Evolutionary conservation across 2,329 filamentous ascomycete species (phyloP).

Genomic region (Diplodia seriata): DNA sequence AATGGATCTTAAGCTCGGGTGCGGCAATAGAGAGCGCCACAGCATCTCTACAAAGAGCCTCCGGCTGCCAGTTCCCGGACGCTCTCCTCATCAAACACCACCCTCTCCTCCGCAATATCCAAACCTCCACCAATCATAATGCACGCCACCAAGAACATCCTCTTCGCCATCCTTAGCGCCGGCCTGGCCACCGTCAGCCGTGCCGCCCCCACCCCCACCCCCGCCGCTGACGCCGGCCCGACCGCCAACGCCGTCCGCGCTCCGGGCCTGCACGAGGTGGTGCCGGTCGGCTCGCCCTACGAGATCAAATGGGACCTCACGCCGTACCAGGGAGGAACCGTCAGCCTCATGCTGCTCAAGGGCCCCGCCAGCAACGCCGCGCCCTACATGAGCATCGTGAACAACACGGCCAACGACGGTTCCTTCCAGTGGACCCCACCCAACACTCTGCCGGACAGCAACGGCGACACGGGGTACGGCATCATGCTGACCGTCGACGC

Average conservation of each 20-base stretch:
- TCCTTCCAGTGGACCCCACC: conserved; percentile 62
- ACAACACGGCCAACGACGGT: conserved; percentile 62
- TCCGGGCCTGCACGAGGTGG: conserved; percentile 54
- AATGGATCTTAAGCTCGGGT: neutral
- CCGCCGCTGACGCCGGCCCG: conserved; percentile 45
- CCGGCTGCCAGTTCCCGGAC: neutral
- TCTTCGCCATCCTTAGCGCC: conserved; percentile 60
- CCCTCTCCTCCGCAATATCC: neutral
- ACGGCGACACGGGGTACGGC: conserved; percentile 62
- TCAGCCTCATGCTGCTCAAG: conserved; percentile 66
- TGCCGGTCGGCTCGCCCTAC: conserved; percentile 62
- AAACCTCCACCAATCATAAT: conserved; percentile 38
- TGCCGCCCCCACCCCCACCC: conserved; percentile 45
- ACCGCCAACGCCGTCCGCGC: conserved; percentile 62
- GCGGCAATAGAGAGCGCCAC: neutral
- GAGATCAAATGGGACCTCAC: conserved; percentile 65
- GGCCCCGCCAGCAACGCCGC: conserved; percentile 63
- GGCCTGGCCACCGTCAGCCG: conserved; percentile 56
- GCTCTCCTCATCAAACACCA: neutral
- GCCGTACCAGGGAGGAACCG: conserved; percentile 46
- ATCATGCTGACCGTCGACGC: conserved; percentile 67
- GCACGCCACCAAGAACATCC: conserved; percentile 47
- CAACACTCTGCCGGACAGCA: conserved; percentile 50
- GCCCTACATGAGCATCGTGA: conserved; percentile 58
- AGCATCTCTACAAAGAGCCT: neutral